Evolutionary conservation across 257 asterid species (phyloP).

Genomic region (Scutellaria barbata): DNA sequence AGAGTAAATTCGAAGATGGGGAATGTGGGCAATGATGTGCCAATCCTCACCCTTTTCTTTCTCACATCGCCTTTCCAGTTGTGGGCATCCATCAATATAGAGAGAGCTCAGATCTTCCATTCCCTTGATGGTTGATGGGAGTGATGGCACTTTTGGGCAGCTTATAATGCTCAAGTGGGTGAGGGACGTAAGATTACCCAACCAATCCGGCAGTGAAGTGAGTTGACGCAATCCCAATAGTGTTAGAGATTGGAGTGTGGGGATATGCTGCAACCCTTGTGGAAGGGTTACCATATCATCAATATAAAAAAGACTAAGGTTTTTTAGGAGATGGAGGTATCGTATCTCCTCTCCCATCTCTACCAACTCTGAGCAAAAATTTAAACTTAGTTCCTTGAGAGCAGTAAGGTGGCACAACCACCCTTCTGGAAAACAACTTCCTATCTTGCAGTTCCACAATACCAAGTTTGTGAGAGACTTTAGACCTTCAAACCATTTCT

Average conservation of each 20-base stretch:
- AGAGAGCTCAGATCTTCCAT: not conserved
- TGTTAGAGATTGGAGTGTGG: not conserved
- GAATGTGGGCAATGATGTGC: not conserved
- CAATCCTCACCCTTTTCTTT: not conserved
- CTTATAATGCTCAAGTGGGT: not conserved
- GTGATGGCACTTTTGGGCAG: slow-evolving; percentile 22
- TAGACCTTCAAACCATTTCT: too few species aligned
- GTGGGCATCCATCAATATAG: not conserved
- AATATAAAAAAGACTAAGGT: not conserved
- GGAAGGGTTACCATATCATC: not conserved
- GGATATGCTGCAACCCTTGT: slow-evolving; percentile 2
- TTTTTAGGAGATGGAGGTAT: not conserved
- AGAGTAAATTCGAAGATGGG: not conserved
- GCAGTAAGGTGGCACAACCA: too few species aligned
- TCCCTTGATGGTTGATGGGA: slow-evolving; percentile 31
- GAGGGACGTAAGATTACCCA: slow-evolving; percentile 16
- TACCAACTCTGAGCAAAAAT: not conserved
- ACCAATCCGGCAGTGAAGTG: slow-evolving; percentile 32
- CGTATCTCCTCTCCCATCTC: not conserved
- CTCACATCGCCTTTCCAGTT: not conserved
- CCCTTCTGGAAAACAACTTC: too few species aligned
- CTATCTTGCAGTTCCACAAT: too few species aligned
- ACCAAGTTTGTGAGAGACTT: too few species aligned
- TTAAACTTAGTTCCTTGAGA: not conserved
- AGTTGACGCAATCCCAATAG: slow-evolving; percentile 19